phyloP scores from a whole-genome alignment of 176 grass and related monocot genomes.

The Eleusine coracana region DNA sequence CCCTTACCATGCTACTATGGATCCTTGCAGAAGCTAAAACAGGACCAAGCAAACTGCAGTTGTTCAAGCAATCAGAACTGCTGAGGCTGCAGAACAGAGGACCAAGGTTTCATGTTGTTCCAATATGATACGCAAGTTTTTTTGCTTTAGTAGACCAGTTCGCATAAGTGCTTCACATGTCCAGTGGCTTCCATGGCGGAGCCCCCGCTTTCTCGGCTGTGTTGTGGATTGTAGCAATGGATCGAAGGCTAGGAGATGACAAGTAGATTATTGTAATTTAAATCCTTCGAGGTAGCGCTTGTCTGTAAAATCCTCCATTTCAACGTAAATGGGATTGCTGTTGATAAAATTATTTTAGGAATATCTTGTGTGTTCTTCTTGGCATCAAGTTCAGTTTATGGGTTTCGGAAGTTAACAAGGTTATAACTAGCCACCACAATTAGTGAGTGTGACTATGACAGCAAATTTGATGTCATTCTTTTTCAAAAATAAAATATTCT shows the following conservation, averaged over 20 bases:
- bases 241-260: conserved; percentile 27
- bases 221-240: conserved; percentile 11
- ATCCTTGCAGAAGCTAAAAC: conserved; percentile 73
- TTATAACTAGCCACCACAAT: background rate
- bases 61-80: conserved; percentile 50
- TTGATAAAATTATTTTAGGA: conserved; percentile 21
- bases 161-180: conserved; percentile 17
- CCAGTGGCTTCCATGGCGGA: conserved; percentile 2
- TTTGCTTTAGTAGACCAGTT: conserved; percentile 31
- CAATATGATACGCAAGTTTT: conserved; percentile 32
- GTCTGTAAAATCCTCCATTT: conserved; percentile 40
- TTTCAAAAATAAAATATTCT: background rate
- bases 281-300: background rate
- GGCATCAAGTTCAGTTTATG: conserved; percentile 2
- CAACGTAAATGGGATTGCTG: conserved; percentile 30
- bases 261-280: conserved; percentile 42
- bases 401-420: background rate
- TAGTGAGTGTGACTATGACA: background rate
- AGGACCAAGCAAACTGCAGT: conserved; percentile 68
- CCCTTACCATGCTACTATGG: conserved; percentile 13
- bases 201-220: conserved; percentile 9
- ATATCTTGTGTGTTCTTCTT: background rate
- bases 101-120: conserved; percentile 7
- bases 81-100: conserved; percentile 32
- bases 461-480: background rate